Conservation (phyloP, 2,329 filamentous ascomycete genomes). For the Akanthomyces uredinophilus region DNA sequence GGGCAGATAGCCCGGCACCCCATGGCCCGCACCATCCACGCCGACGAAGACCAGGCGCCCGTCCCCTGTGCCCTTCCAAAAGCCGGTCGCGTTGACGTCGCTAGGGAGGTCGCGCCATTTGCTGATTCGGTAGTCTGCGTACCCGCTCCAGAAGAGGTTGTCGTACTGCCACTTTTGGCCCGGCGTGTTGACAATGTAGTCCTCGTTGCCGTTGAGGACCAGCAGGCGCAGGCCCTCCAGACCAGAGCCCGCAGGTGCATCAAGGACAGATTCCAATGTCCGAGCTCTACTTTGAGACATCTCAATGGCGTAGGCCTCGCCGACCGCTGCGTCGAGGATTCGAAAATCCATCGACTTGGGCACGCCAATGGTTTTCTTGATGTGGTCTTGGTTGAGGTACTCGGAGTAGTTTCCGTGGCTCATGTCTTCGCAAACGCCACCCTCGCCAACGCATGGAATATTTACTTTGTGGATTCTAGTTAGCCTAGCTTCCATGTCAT, state of each 20-base stretch:
- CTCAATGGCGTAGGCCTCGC: neutral
- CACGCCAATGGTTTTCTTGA: conserved; percentile 18
- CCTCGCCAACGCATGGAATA: conserved; percentile 15
- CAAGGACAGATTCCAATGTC: neutral
- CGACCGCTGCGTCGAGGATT: neutral
- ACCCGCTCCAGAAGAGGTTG: conserved; percentile 37
- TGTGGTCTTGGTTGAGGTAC: conserved; percentile 18
- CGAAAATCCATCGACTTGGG: conserved; percentile 16
- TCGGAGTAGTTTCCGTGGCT: conserved; percentile 18
- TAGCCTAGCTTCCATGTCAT: conserved; percentile 31
- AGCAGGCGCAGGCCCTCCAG: conserved; percentile 16
- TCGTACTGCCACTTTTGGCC: conserved; percentile 32
- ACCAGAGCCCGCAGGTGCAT: neutral
- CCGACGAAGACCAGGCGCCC: conserved; percentile 19
- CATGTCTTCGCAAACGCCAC: conserved; percentile 20
- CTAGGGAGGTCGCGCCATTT: conserved; percentile 9
- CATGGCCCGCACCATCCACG: conserved; percentile 36
- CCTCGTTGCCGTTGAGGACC: conserved; percentile 19
- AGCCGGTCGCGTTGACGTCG: conserved; percentile 2
- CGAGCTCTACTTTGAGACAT: neutral
- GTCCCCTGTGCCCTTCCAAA: conserved; percentile 17
- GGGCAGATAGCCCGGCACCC: conserved; percentile 25
- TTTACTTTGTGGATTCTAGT: conserved; percentile 16
- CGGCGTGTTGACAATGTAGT: conserved; percentile 19
- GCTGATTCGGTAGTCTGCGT: conserved; percentile 34